Evolutionary conservation across 2,329 filamentous ascomycete genomes (phyloP).

Genomic region (Alternaria novae-zelandiae): DNA sequence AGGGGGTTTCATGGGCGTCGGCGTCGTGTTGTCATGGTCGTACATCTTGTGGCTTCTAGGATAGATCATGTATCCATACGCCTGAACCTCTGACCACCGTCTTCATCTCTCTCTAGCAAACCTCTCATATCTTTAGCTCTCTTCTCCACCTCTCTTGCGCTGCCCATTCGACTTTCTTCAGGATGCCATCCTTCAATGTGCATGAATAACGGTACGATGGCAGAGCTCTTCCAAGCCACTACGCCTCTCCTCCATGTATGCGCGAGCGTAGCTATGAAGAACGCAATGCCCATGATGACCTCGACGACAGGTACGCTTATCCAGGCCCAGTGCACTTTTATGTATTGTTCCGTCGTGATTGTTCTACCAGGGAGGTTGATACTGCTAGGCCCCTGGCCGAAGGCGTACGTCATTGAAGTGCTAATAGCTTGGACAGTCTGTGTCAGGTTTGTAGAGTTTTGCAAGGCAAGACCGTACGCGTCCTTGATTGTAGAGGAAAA

Average conservation of each 20-base stretch:
- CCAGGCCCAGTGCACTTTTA: constrained; percentile 1
- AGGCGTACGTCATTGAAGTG: not conserved
- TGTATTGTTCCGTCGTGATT: constrained; percentile 3
- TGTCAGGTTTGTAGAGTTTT: not conserved
- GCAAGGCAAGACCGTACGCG: not conserved
- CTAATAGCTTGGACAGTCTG: not conserved
- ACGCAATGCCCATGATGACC: constrained; percentile 3
- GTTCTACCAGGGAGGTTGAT: not conserved
- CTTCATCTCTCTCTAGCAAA: not conserved
- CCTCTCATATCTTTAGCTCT: not conserved
- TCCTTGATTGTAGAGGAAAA: not conserved
- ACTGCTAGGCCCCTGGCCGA: not conserved
- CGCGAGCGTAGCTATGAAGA: not conserved
- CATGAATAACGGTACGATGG: constrained; percentile 2
- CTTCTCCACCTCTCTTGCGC: not conserved
- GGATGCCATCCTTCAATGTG: not conserved
- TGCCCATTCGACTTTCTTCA: not conserved
- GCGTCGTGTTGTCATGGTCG: not conserved
- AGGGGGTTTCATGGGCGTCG: not conserved
- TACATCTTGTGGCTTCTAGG: not conserved
- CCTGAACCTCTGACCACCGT: not conserved
- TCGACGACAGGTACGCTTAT: not conserved
- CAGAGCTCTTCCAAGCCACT: constrained; percentile 6
- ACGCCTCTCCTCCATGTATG: constrained; percentile 3
- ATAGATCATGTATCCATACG: not conserved